Evolutionary conservation across 331 rosid genomes (phyloP).

Genomic region (Phaseolus coccineus): DNA sequence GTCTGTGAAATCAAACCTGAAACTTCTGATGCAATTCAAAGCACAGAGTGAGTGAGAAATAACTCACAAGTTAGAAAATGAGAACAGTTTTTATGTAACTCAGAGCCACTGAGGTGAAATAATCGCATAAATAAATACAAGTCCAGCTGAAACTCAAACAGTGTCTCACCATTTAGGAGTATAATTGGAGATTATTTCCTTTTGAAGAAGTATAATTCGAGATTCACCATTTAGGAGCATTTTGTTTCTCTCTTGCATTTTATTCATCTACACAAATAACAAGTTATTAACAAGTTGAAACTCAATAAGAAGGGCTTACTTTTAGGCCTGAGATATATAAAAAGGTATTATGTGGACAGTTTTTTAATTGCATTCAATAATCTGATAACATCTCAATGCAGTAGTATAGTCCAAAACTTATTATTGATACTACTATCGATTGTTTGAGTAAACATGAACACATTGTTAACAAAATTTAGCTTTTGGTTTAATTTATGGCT

Average conservation of each 20-base stretch:
- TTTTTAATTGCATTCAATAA: neutral
- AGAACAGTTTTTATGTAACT: neutral
- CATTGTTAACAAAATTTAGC: neutral
- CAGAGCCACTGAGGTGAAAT: neutral
- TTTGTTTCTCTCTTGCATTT: too few species aligned
- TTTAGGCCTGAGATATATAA: neutral
- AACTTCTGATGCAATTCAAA: constrained; percentile 7
- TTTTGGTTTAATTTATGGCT: neutral
- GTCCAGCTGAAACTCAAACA: neutral
- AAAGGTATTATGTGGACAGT: neutral
- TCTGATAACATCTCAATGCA: neutral
- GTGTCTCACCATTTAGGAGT: neutral
- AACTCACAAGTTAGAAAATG: constrained; percentile 1
- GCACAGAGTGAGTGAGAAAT: constrained; percentile 26
- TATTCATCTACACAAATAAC: too few species aligned
- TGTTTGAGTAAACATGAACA: neutral
- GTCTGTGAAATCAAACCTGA: constrained; percentile 18
- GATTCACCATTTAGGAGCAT: neutral
- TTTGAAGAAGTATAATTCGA: constrained; percentile 7
- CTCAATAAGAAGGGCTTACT: neutral
- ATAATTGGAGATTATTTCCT: neutral
- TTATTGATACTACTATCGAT: neutral
- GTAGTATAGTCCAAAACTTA: neutral
- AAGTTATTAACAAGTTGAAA: neutral
- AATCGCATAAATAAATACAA: neutral